Base-by-base conservation (phyloP, 1,284 basidiomycete species). In the Cryptococcus wingfieldii region DNA sequence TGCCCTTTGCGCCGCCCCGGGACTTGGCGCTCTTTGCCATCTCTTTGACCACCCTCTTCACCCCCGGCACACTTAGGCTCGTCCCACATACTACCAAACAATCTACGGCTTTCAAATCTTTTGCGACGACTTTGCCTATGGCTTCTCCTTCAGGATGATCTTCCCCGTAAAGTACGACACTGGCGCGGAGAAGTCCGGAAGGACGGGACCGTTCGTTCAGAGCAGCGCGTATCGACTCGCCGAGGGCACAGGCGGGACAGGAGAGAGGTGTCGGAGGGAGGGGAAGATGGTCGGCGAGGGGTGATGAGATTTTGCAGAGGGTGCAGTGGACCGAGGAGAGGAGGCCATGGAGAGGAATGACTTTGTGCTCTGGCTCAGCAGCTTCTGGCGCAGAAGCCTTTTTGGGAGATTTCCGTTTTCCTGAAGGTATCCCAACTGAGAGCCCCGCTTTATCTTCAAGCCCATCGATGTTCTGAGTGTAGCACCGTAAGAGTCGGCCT, bases 381-480 rank as follows among this genome's bases (percentile, higher is more conserved):
- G 18, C 14, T 12, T 18, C 10, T 19, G 42, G 42, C 18, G 42
- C 18, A 10, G 31, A 34, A 34, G 31, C 31, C 31, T 9, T 27
- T 28, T 28, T 46, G 3, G 19, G 27, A 16, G 27, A 27, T 16
- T 46, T 46, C 16, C 45, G 18, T 25, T 48, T 27, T 12, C 3
- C 37, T 38, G 37, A 16, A 4, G 70, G 71, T 5, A 71, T 53
- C 4, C 72, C 72, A 10, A 67, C 61, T 5, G 84, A 83, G 7
- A 96, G 81, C 4, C 92, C 92, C 13, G 84, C 87, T 69, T 91
- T 90, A 58, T 81, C 80, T 71, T 96, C 92, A 50, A 97, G 84
- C 14, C 86, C 87, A 70, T 97, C 92, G 59, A 96, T 94, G 76
- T 95, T 94, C 78, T 97, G 93, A 0, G 93, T 95, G 75, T 96